Conservation (phyloP, 805 yeast genomes). For the Lachancea mirantina region DNA sequence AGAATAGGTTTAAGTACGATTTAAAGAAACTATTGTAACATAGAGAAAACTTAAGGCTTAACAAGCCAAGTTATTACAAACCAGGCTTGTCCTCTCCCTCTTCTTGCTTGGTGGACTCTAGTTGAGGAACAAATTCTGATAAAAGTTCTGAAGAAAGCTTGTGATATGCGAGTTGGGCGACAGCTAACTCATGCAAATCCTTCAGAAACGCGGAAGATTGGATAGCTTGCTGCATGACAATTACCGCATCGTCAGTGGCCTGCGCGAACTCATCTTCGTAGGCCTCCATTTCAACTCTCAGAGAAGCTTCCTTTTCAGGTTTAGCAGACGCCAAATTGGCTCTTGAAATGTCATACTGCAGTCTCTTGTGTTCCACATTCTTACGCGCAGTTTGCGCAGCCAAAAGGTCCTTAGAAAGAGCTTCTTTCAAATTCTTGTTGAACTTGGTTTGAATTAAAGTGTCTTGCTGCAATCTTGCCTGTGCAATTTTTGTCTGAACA, state of each 20-base stretch:
- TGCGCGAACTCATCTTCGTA: slow-evolving; percentile 87
- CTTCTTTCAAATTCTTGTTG: slow-evolving; percentile 57
- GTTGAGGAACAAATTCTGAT: slow-evolving; percentile 11
- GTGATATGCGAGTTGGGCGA: slow-evolving; percentile 77
- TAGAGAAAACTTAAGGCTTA: slow-evolving; percentile 2
- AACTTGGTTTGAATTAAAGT: slow-evolving; percentile 60
- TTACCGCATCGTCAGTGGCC: slow-evolving; percentile 80
- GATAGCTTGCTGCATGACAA: slow-evolving; percentile 73
- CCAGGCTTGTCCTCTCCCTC: too few species aligned
- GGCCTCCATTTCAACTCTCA: slow-evolving; percentile 70
- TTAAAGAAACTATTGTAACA: not conserved
- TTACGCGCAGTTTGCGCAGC: slow-evolving; percentile 64
- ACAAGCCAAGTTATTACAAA: too few species aligned
- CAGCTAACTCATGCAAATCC: slow-evolving; percentile 58
- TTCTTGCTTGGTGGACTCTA: slow-evolving; percentile 4
- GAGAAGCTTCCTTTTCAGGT: slow-evolving; percentile 64
- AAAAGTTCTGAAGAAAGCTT: slow-evolving; percentile 65
- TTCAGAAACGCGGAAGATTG: slow-evolving; percentile 62
- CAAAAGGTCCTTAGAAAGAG: slow-evolving; percentile 51
- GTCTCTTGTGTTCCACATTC: slow-evolving; percentile 68
- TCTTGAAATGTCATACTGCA: slow-evolving; percentile 75
- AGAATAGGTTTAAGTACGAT: not conserved
- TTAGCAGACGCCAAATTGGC: slow-evolving; percentile 41
- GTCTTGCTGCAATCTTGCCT: slow-evolving; percentile 78
- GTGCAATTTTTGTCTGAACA: slow-evolving; percentile 68